Evolutionary conservation across 768 basidiomycete genomes (phyloP).

Genomic region (Tephrocybe sp.): DNA sequence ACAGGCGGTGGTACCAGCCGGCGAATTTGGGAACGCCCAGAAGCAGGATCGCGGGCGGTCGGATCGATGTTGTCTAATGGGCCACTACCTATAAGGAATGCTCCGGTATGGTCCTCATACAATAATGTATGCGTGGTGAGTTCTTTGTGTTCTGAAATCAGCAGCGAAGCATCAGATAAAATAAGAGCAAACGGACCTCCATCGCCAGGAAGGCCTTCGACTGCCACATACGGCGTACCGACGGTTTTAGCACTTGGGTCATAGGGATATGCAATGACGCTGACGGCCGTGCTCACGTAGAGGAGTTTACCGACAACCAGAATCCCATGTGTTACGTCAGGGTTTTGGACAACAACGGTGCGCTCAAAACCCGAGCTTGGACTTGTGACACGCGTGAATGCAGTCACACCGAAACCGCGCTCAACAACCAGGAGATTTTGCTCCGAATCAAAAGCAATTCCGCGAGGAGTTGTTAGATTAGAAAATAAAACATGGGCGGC

Average conservation of each 20-base stretch:
- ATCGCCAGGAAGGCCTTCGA: constrained; percentile 36
- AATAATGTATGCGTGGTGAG: constrained; percentile 42
- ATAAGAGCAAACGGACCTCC: constrained; percentile 30
- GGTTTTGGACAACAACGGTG: constrained; percentile 34
- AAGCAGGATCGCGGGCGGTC: constrained; percentile 40
- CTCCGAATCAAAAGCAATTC: constrained; percentile 37
- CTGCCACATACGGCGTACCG: constrained; percentile 21
- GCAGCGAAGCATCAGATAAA: background rate
- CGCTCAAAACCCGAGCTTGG: constrained; percentile 35
- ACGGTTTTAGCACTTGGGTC: constrained; percentile 30
- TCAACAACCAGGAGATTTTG: constrained; percentile 44
- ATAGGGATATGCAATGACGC: constrained; percentile 35
- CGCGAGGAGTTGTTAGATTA: constrained; percentile 41
- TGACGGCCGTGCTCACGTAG: constrained; percentile 39
- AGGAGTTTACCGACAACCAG: constrained; percentile 32
- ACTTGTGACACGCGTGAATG: constrained; percentile 27
- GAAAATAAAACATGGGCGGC: constrained; percentile 37
- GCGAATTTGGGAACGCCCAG: constrained; percentile 43
- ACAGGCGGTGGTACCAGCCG: constrained; percentile 22
- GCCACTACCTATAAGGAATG: constrained; percentile 38
- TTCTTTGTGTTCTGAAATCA: constrained; percentile 22
- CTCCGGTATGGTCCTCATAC: constrained; percentile 22
- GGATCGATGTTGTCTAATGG: constrained; percentile 40
- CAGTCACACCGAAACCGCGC: constrained; percentile 41
- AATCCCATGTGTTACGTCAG: constrained; percentile 42